Evolutionary conservation across 805 yeast genomes (phyloP), one percentile per base, ranked within the genome.

Genomic region (Ogataea siamensis): DNA sequence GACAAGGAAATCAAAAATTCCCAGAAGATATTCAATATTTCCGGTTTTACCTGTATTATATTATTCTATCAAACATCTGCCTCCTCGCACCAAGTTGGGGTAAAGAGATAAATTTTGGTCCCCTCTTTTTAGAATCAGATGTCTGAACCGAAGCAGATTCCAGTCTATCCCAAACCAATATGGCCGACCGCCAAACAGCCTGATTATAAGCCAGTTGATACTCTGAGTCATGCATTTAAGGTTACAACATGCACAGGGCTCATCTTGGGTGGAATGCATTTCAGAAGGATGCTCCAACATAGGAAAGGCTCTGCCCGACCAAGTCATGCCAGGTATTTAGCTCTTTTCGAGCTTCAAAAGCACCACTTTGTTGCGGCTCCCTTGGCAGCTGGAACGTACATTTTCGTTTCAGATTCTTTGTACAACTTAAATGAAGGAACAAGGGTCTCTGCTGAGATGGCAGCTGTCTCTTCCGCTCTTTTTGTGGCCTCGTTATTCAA

Each of bases 301-400:
- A 50, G 65, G 43, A 62, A 56, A 44, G 67, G 66, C 7, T 50
- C 66, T 8, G 62, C 66, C 2, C 58, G 67, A 55, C 67, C 68
- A 7, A 64, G 68, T 39, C 53, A 53, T 31, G 61, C 59, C n/a
- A 46, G 58, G 28, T 62, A 62, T 39, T 45, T 62, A 24, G 42
- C 54, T 7, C 34, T 62, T 31, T 60, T 63, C 37, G 60, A 59
- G 38, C 40, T 62, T 18, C 36, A 43, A 5, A 53, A 48, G 34
- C 47, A 54, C 39, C 66, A 63, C 34, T 55, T 63, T 22, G 32
- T 58, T 28, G 57, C 62, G 3, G 52, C 61, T 31, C 67, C 68
- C 15, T 27, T 63, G 20, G 64, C 62, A 4, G 36, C 56, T 8
- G 61, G 59, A 25, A 46, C 61, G n/a, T 62, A 60, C 28, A 37